Conservation (phyloP, 2,329 filamentous ascomycete species). For the Ophiosphaerella korrae region DNA sequence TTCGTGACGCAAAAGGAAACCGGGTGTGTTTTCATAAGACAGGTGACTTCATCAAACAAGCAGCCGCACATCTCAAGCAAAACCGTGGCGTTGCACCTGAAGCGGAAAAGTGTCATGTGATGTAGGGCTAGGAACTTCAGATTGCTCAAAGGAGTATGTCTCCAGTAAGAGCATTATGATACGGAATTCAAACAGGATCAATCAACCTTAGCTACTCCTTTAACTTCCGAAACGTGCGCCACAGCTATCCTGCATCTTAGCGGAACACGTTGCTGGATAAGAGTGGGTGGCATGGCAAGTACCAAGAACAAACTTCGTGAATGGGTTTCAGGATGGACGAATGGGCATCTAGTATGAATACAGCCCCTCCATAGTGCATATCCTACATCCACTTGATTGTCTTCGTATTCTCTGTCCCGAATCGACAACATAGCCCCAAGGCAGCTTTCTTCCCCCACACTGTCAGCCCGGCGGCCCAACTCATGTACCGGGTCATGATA, state of each 20-base stretch:
- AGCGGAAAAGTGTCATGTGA: constrained; percentile 23
- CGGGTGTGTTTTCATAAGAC: constrained; percentile 43
- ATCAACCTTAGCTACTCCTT: too few relatives aligned
- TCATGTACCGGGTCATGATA: too few relatives aligned
- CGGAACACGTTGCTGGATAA: too few relatives aligned
- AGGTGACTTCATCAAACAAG: constrained; percentile 44
- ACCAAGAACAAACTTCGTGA: too few relatives aligned
- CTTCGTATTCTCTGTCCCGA: background rate
- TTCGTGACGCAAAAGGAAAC: constrained; percentile 42
- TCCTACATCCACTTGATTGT: background rate
- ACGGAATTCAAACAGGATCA: too few relatives aligned
- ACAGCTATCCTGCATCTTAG: too few relatives aligned
- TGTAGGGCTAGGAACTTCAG: constrained; percentile 11
- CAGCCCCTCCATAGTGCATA: background rate
- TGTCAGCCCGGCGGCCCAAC: too few relatives aligned
- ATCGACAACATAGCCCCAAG: background rate
- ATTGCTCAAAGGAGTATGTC: background rate
- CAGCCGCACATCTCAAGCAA: constrained; percentile 33
- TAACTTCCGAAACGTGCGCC: too few relatives aligned
- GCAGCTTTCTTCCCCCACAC: background rate
- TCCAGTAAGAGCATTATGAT: too few relatives aligned
- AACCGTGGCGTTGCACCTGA: constrained; percentile 28
- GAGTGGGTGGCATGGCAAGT: too few relatives aligned
- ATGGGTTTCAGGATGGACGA: too few relatives aligned
- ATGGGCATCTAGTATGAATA: too few relatives aligned